Base-by-base conservation (phyloP, 2,329 filamentous ascomycete genomes). In the Aspergillus niger region DNA sequence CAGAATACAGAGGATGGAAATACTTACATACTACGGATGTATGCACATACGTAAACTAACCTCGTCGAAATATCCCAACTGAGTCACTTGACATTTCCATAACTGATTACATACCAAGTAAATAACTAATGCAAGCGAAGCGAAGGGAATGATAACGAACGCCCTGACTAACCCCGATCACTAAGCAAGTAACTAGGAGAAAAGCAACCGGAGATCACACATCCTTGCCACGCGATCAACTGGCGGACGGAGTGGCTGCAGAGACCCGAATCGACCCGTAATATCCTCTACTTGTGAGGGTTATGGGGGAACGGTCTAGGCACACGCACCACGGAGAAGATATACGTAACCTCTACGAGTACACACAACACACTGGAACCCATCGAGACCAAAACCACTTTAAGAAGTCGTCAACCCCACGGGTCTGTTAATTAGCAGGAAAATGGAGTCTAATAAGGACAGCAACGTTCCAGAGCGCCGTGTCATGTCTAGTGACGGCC, bases 401-500 rank as follows among this genome's bases (percentile, higher is more conserved):
- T 22, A 44, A 22, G 11, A 24, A 20, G 41, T 22, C 3, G 41
- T 44, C 32, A 36, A 36, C 32, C 32, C 32, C 32, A 36, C 32
- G 41, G 41, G 41, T 22, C 24, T 44, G 41, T n/a, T 24, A 44
- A n/a, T n/a, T 28, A 50, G 15, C 24, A 15, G 26, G 32, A 17
- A 17, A 6, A 50, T n/a, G 44, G 24, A 49, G 24, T 26, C 26
- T 28, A 50, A n/a, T 28, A 7, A 50, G 47, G 47, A 17, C 15
- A 30, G 17, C 47, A 50, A 50, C 15, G 47, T 50, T 50, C 47
- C 47, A 32, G 47, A 49, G 44, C 47, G n/a, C n/a, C n/a, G 24
- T 17, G 26, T n/a, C n/a, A 50, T 30, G n/a, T 28, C 47, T 8
- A 30, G 1, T 30, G 47, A 50, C 4, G 22, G 5, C n/a, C 13